These are phyloP conservation scores for Dendryphion nanum DNA, from an alignment of 2,329 filamentous ascomycete species.

Conservation along the genomic window DNA sequence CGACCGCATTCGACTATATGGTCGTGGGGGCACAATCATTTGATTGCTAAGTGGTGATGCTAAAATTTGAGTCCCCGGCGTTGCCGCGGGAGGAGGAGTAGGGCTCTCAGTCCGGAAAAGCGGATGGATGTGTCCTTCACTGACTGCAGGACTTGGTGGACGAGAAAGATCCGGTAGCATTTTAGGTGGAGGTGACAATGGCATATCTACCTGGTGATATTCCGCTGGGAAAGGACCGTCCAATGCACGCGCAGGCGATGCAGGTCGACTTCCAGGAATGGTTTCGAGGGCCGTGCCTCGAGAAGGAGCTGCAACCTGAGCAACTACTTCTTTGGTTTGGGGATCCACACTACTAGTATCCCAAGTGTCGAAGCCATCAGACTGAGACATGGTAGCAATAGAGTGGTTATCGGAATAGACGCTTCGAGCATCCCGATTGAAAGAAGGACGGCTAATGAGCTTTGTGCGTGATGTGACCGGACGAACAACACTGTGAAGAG, in stretches of 20 bases:
- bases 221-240: constrained; percentile 48
- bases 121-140: constrained; percentile 73
- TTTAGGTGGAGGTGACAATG: constrained; percentile 33
- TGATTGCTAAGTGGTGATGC: constrained; percentile 69
- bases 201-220: constrained; percentile 10
- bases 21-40: constrained; percentile 48
- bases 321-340: constrained; percentile 42
- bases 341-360: constrained; percentile 68
- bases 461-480: constrained; percentile 38
- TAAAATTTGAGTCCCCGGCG: constrained; percentile 68
- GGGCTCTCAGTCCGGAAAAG: constrained; percentile 73
- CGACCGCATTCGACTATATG: constrained; percentile 39
- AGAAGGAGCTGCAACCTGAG: constrained; percentile 23
- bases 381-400: constrained; percentile 37
- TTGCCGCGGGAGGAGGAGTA: constrained; percentile 60
- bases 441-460: constrained; percentile 32
- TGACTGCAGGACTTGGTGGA: constrained; percentile 40
- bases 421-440: constrained; percentile 30
- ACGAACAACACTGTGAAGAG: constrained; percentile 38
- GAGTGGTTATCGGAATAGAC: constrained; percentile 35
- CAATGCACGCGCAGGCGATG: constrained; percentile 61
- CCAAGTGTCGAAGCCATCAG: constrained; percentile 71
- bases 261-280: constrained; percentile 66
- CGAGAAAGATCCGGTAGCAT: constrained; percentile 33
- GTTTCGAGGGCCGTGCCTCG: constrained; percentile 62